A percentile compares a stretch with the other conserved stretches of the same genome.
These are phyloP conservation scores for Dothiorella sarmentorum DNA, from an alignment of 2,329 filamentous ascomycete species.

Conservation along the genomic window DNA sequence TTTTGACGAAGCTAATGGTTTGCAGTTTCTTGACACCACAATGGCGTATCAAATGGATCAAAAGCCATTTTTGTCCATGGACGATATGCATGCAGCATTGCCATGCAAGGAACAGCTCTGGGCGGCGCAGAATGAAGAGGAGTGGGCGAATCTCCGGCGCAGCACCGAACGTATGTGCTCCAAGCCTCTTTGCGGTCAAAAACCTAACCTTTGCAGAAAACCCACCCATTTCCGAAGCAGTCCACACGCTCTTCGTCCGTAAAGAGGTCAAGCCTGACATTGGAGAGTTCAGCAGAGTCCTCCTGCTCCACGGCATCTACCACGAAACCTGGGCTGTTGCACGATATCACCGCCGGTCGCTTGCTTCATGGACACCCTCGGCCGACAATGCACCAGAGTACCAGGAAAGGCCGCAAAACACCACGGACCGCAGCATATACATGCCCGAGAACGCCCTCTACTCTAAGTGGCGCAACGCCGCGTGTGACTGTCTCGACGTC, in stretches of 20 bases:
- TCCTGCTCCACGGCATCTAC: conserved; percentile 51
- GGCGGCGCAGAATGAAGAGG: conserved; percentile 23
- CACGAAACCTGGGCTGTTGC: conserved; percentile 50
- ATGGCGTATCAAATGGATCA: conserved; percentile 18
- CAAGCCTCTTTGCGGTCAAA: not conserved
- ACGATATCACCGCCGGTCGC: conserved; percentile 43
- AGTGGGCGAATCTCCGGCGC: conserved; percentile 22
- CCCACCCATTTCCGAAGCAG: conserved; percentile 39
- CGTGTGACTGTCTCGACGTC: conserved; percentile 51
- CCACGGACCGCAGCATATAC: not conserved
- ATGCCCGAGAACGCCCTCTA: conserved; percentile 47
- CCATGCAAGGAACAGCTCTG: conserved; percentile 26
- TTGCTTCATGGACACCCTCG: conserved; percentile 38
- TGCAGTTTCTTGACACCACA: not conserved
- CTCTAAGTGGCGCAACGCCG: conserved; percentile 48
- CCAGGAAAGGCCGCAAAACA: conserved; percentile 36
- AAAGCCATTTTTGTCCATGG: conserved; percentile 9
- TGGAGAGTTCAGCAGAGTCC: conserved; percentile 48
- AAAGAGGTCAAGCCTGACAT: conserved; percentile 44
- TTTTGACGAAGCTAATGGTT: not conserved
- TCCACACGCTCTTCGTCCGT: conserved; percentile 49
- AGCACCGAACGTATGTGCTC: not conserved
- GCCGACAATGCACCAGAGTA: conserved; percentile 15
- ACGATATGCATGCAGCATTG: conserved; percentile 3
- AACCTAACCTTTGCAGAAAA: not conserved